Base-by-base conservation (phyloP, 495 filamentous ascomycete species). In the Aspergillus affinis region DNA sequence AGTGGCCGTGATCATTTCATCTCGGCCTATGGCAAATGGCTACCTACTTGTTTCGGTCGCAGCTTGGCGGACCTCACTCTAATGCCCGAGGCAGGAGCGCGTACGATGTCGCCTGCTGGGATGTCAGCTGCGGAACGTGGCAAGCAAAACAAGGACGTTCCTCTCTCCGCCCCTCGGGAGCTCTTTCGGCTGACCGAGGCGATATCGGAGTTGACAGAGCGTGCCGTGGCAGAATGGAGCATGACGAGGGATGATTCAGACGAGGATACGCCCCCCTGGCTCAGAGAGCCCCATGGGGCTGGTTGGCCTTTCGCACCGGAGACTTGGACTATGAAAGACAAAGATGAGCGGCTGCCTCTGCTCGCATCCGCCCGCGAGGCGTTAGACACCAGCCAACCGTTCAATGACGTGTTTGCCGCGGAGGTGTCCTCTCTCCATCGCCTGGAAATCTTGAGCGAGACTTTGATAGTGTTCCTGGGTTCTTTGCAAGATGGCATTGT, bases 1-100 rank as follows among this genome's bases (percentile, higher is more conserved):
- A 84, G 87, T 51, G 94, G 94, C 2, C 82, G 91, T 52, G 94
- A 99, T 61, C 89, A 97, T 70, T 99, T 99, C 69, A 83, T 99
- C 51, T 86, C 92, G 1, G 78, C 95, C 8, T 82, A 80, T 4
- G 93, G 85, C 0, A 73, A 78, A 0, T 99, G 94, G 94, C 72
- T 86, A 3, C 90, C 86, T 21, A 92, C 89, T 0, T 90, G 86
- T 62, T 92, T 97, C 55, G 92, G 91, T 0, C 86, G 89, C 51
- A 90, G 89, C 8, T 78, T 98, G 45, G 86, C 90, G 52, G 90
- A 94, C 63, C 82, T 98, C 17, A 90, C 93, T 18, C 83, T 85
- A 18, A 86, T 97, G 49, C 92, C 94, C 0, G 90, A 94, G 59
- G 86, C 87, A 20, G 77, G 92, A 66, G 73, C 90, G 73, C 72